These are phyloP conservation scores for Mycena albidolilacea DNA, from an alignment of 768 basidiomycete genomes.

Conservation along the genomic window DNA sequence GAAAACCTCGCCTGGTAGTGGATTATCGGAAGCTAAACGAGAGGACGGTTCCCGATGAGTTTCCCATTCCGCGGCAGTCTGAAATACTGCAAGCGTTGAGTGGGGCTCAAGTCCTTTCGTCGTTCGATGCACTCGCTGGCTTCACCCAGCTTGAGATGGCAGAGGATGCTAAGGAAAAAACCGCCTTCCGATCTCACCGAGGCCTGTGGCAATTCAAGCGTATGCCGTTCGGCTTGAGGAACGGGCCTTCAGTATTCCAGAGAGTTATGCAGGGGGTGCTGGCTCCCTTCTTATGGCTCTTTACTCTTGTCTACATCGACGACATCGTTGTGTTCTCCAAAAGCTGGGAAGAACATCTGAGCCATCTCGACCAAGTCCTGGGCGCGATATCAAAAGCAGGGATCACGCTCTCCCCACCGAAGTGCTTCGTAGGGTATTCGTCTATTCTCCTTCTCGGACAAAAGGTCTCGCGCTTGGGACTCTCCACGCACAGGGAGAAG, in stretches of 20 bases:
- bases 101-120: slow-evolving; percentile 33
- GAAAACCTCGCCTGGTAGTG: too few species aligned
- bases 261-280: too few species aligned
- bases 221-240: too few species aligned
- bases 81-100: slow-evolving; percentile 45
- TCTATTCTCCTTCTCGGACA: too few species aligned
- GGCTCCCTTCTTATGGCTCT: too few species aligned
- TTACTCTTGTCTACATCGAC: slow-evolving; percentile 34
- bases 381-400: slow-evolving; percentile 18
- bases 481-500: slow-evolving; percentile 25
- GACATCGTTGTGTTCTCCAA: slow-evolving; percentile 41
- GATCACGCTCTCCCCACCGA: too few species aligned
- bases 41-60: slow-evolving; percentile 36
- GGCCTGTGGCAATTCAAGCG: too few species aligned
- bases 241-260: too few species aligned
- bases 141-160: slow-evolving; percentile 50
- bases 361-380: slow-evolving; percentile 38
- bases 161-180: slow-evolving; percentile 44
- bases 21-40: too few species aligned
- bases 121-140: slow-evolving; percentile 18
- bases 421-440: too few species aligned
- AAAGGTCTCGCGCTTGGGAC: too few species aligned
- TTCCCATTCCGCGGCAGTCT: slow-evolving; percentile 45
- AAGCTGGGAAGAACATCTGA: slow-evolving; percentile 42
- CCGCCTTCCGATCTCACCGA: slow-evolving; percentile 49